A percentile compares a stretch with the other conserved stretches of the same genome.
phyloP scores from a whole-genome alignment of 768 basidiomycete species.

The Fistulinella prunicolor region DNA sequence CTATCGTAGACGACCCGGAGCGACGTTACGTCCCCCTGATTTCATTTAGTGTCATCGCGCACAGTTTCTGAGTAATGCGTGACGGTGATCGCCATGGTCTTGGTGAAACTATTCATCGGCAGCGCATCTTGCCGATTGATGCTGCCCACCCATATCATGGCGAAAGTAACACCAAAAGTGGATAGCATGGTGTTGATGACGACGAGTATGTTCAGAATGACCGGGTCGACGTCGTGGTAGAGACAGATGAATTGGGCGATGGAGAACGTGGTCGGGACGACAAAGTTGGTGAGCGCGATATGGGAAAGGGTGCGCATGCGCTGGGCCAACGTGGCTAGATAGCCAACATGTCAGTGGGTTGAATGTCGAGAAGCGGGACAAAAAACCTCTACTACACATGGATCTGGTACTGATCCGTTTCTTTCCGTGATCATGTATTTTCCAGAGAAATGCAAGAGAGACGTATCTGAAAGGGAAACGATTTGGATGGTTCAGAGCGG shows the following conservation, averaged over 20 bases:
- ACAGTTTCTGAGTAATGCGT: too few species aligned
- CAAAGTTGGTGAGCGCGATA: conserved; percentile 29
- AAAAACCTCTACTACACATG: neutral
- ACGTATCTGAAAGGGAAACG: conserved; percentile 5
- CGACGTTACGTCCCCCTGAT: too few species aligned
- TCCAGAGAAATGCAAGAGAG: conserved; percentile 12
- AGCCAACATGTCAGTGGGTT: too few species aligned
- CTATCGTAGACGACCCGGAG: too few species aligned
- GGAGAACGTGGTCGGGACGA: conserved; percentile 18
- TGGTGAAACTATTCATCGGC: too few species aligned
- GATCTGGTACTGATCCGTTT: neutral
- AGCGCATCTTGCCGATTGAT: too few species aligned
- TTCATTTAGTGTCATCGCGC: too few species aligned
- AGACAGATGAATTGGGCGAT: conserved; percentile 8
- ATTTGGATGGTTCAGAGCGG: neutral
- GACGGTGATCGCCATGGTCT: too few species aligned
- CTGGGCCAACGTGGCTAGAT: neutral
- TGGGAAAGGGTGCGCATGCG: conserved; percentile 19
- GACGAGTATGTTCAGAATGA: neutral
- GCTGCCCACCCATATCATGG: neutral
- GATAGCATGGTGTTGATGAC: conserved; percentile 8
- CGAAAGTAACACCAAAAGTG: conserved; percentile 15
- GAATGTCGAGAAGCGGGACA: too few species aligned
- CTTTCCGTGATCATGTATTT: neutral
- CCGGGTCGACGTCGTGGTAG: neutral